Percentiles rank a stretch among this genome's conserved stretches.
Evolutionary conservation across 345 rosid genomes (phyloP).

Genomic region (Boechera stricta): DNA sequence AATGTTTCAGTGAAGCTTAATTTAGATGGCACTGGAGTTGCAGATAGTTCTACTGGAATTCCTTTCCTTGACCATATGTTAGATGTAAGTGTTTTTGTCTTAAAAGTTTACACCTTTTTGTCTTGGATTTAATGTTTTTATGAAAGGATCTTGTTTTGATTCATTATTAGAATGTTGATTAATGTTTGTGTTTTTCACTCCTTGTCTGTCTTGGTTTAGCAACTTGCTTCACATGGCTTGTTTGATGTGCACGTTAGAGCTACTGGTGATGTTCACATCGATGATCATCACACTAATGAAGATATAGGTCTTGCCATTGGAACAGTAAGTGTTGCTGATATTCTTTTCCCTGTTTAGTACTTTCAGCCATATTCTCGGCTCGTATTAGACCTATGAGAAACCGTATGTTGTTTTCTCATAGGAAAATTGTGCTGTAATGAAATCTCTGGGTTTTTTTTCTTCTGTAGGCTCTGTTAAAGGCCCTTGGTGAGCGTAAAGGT

Average conservation of each 20-base stretch:
- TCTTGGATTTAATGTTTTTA: background rate
- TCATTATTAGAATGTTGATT: background rate
- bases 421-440: background rate
- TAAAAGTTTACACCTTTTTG: background rate
- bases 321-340: constrained; percentile 53
- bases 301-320: constrained; percentile 96
- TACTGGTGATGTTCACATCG: constrained; percentile 89
- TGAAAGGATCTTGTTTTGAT: background rate
- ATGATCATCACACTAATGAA: constrained; percentile 93
- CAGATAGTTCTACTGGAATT: constrained; percentile 74
- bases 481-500: constrained; percentile 89
- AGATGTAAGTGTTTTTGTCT: constrained; percentile 54
- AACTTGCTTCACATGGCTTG: constrained; percentile 95
- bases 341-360: background rate
- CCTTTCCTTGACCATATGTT: constrained; percentile 96
- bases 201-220: constrained; percentile 51
- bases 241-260: constrained; percentile 90
- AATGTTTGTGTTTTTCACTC: background rate
- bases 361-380: background rate
- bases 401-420: background rate
- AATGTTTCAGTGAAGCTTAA: constrained; percentile 78
- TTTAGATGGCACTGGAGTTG: constrained; percentile 81
- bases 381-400: background rate
- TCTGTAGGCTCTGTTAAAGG: constrained; percentile 72
- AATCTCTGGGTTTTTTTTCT: constrained; percentile 29